A percentile compares a stretch with the other conserved stretches of the same genome.
Evolutionary conservation across 257 asterid genomes (phyloP).

Genomic region (Solanum bulbocastanum): DNA sequence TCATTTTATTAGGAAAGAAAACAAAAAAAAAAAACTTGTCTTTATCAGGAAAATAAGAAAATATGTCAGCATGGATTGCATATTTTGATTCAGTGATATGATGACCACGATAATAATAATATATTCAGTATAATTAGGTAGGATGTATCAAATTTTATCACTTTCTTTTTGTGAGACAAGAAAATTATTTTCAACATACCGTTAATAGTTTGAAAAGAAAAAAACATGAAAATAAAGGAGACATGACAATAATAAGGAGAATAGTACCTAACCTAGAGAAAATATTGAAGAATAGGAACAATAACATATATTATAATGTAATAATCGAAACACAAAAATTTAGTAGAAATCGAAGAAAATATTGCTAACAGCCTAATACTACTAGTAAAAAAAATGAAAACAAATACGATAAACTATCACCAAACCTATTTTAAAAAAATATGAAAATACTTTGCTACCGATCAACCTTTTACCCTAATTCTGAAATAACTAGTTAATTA

Average conservation of each 20-base stretch:
- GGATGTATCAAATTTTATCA: no score
- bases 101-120: background rate
- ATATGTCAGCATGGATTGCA: background rate
- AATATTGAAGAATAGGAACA: background rate
- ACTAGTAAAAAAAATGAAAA: background rate
- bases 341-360: background rate
- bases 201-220: no score
- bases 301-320: no score
- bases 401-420: background rate
- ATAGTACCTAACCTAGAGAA: background rate
- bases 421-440: background rate
- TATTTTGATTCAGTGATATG: background rate
- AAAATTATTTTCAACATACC: no score
- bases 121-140: background rate
- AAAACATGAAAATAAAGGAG: no score
- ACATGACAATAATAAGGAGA: background rate
- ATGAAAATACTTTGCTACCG: background rate
- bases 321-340: background rate
- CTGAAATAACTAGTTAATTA: no score
- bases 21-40: background rate
- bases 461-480: background rate
- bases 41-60: background rate
- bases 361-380: background rate
- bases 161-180: no score
- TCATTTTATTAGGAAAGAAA: background rate